Base-by-base conservation (phyloP, 768 basidiomycete species). In the Pholiota conissans region DNA sequence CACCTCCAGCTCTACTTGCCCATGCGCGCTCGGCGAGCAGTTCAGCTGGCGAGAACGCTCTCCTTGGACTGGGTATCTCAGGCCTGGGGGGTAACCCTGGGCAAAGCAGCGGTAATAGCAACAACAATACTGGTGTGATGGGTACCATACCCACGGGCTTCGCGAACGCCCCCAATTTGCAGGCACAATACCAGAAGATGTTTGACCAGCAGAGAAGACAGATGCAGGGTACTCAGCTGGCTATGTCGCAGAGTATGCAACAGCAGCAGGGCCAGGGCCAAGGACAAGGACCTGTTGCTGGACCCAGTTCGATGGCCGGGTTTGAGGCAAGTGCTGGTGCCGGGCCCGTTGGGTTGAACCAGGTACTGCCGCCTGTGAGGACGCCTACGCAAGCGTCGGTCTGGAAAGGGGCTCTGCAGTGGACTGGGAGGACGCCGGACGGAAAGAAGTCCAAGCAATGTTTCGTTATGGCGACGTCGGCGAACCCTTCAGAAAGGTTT, bases 381-480 rank as follows among this genome's bases (percentile, higher is more conserved):
- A 34, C 30, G n/a, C n/a, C n/a, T n/a, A n/a, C n/a, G n/a, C n/a
- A n/a, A 58, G 18, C 52, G 42, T 46, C 57, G 20, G 64, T 71
- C 29, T 88, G 86, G 86, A 69, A 73, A 18, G 85, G 84, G 7
- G 61, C 68, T 1, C 65, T 87, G 26, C 72, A 68, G 3, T 86
- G 79, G 73, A 74, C 64, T 30, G 82, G 80, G 5, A 64, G 65
- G 26, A 73, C 69, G 50, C 55, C 70, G 18, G 66, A 57, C 52
- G 74, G 71, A 55, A 69, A 70, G 53, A 81, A 77, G 65, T 75
- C 84, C 50, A 67, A 81, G 20, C 74, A 74, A 34, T 69, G 78
- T n/a, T 72, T 71, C 49, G 78, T 83, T 2, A 34, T 70, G 4
- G 72, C 73, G 20, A 69, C 63, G 47, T 53, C 69, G 14, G 66